Conservation (phyloP, 352 stramenopile species). For the Pythium insidiosum region DNA sequence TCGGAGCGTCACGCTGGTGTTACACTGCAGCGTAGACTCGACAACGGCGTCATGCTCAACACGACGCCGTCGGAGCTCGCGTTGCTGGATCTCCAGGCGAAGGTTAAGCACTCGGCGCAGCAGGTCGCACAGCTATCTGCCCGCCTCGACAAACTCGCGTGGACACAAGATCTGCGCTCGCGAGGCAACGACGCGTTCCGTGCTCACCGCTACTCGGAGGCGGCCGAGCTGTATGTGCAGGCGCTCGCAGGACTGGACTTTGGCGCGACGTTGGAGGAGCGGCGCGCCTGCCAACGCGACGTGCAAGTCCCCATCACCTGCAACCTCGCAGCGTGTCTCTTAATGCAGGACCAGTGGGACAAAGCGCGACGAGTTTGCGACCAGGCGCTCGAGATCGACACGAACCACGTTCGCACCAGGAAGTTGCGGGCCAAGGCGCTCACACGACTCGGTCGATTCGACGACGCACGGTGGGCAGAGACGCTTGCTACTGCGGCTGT, state of each 20-base stretch:
- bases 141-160: constrained; percentile 28
- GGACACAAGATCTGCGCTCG: constrained; percentile 30
- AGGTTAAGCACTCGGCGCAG: constrained; percentile 63
- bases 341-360: constrained; percentile 68
- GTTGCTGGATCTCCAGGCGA: constrained; percentile 64
- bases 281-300: constrained; percentile 30
- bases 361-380: constrained; percentile 56
- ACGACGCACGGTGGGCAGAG: constrained; percentile 38
- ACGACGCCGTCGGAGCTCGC: constrained; percentile 67
- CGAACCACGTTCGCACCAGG: constrained; percentile 38
- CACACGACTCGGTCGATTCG: constrained; percentile 35
- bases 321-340: constrained; percentile 68
- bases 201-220: constrained; percentile 27
- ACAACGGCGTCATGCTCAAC: constrained; percentile 79
- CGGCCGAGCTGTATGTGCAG: constrained; percentile 61
- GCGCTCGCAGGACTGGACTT: constrained; percentile 66
- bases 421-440: constrained; percentile 59
- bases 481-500: not conserved
- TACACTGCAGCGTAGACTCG: constrained; percentile 59
- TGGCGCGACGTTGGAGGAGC: constrained; percentile 23
- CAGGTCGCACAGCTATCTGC: constrained; percentile 28
- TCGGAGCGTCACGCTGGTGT: constrained; percentile 33
- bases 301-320: constrained; percentile 69
- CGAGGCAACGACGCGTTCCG: constrained; percentile 52
- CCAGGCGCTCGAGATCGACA: constrained; percentile 39